Base-by-base conservation (phyloP, 2,329 filamentous ascomycete species). In the Fusarium coffeatum region DNA sequence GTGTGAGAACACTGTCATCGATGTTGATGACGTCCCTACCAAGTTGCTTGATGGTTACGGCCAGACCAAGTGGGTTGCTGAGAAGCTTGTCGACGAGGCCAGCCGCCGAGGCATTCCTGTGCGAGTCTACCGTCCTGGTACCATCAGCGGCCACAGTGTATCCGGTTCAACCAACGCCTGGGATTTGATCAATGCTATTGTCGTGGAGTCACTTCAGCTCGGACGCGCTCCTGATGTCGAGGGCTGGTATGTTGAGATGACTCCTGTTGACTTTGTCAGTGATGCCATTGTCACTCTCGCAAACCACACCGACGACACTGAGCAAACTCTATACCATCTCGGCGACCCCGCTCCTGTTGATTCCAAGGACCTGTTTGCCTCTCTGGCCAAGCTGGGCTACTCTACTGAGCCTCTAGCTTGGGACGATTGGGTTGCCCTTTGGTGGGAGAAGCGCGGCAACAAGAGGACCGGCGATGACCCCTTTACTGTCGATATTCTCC, bases 211-310 rank as follows among this genome's bases (percentile, higher is more conserved):
- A 0, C 84, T 94, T 40, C 89, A 91, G 55, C 84, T 94, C 6
- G 92, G 92, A 8, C 87, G 87, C 70, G 87, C 87, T 2, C 92
- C 92, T 0, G 85, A 92, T 55, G 89, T 94, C 6, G 85, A 90
- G 51, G 89, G 89, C 43, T 95, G 92, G 92, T 88, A 90, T 51
- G 87, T 91, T 2, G 92, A 95, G 80, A 94, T 94, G 92, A 94
- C 92, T 0, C 92, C 92, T 0, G 92, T 93, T 16, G 92, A 95
- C 78, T 94, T 93, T 74, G 91, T 94, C 62, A 92, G 89, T 80
- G 89, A 89, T 68, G 89, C 91, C 6, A 92, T 95, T 69, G 82
- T 92, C 25, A 88, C 91, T 20, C 85, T 94, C 22, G 86, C 90
- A 42, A 89, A 90, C 70, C 85, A 93, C 62, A 86, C 82, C 1